Conservation (phyloP, 2,329 filamentous ascomycete genomes). For the Phoma herbarum region DNA sequence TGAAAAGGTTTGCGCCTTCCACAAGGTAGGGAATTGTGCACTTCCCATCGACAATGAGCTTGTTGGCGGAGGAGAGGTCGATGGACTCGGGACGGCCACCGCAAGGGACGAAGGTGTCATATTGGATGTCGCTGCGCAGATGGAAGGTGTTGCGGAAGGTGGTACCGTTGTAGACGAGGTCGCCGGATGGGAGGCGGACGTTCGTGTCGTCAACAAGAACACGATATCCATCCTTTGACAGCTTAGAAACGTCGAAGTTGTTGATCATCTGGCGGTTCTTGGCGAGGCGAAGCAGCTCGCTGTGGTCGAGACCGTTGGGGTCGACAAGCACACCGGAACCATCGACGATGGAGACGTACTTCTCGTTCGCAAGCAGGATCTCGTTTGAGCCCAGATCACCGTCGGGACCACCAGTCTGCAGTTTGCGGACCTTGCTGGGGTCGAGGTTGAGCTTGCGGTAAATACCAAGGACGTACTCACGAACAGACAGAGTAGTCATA, state of each 20-base stretch:
- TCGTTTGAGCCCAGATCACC: slow-evolving; percentile 98
- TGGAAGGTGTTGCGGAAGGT: slow-evolving; percentile 98
- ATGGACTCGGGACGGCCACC: slow-evolving; percentile 97
- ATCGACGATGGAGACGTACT: slow-evolving; percentile 95
- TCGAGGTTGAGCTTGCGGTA: slow-evolving; percentile 96
- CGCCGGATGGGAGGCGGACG: slow-evolving; percentile 84
- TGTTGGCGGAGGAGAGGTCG: slow-evolving; percentile 85
- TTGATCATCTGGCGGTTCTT: slow-evolving; percentile 89
- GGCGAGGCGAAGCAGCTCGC: slow-evolving; percentile 84
- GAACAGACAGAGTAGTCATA: slow-evolving; percentile 97
- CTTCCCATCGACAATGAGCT: slow-evolving; percentile 91
- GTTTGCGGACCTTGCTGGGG: slow-evolving; percentile 83
- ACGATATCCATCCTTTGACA: slow-evolving; percentile 88
- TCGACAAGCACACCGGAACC: slow-evolving; percentile 95
- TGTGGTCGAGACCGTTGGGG: slow-evolving; percentile 84
- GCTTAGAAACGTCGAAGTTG: slow-evolving; percentile 83
- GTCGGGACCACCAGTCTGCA: slow-evolving; percentile 97
- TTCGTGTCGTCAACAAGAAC: slow-evolving; percentile 92
- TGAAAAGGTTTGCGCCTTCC: slow-evolving; percentile 97
- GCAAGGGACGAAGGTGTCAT: slow-evolving; percentile 93
- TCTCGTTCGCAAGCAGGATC: slow-evolving; percentile 94
- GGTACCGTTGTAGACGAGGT: slow-evolving; percentile 88
- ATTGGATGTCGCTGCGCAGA: slow-evolving; percentile 75
- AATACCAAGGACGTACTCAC: slow-evolving; percentile 94
- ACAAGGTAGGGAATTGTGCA: slow-evolving; percentile 90